Evolutionary conservation across 257 asterid species (phyloP), one percentile per base, ranked within the genome.

Genomic region (Solanum gandarillasii): DNA sequence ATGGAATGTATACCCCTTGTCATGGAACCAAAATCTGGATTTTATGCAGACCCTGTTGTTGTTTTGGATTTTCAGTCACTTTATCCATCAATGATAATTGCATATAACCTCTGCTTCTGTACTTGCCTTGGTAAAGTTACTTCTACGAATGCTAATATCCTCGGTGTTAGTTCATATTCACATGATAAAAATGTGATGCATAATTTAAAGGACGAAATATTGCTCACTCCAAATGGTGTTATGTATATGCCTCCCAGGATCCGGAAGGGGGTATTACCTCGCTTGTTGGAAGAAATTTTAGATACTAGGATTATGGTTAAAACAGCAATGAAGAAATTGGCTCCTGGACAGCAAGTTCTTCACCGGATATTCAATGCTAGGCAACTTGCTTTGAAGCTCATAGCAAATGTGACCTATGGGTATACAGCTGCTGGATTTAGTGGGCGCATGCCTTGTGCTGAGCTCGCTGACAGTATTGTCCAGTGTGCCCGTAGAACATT

Each of bases 391-490:
- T 93, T 97, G 93, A 97, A 97, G 95, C 95, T 97, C 85, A 97
- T 97, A 90, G 95, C 99, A 88, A 97, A 97, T 88, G 99, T 97
- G 87, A 97, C 99, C 36, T 97, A 97, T 88, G 99, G 99, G 52
- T 97, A 97, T 90, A 95, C 99, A 81, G 99, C 99, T 88, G 99
- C 99, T 72, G 99, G 99, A 88, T 97, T 97, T 93, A 97, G 99
- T 89, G 99, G 99, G 62, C 98, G 99, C 84, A 97, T 97, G 99
- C 99, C 99, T 76, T 97, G 99, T 89, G 98, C 98, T 86, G 99
- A 95, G 91, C 98, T 97, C 67, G 99, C 99, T 76, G 99, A 97
- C 89, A 95, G 99, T 91, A 97, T 97, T 87, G 99, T 97, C 72
- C 98, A 97, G 89, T 97, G 99, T 92, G 99, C 92, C 87, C 98